Evolutionary conservation across 176 grass and related monocot species (phyloP), one percentile per base, ranked within the genome.

Genomic region (Eleusine indica): DNA sequence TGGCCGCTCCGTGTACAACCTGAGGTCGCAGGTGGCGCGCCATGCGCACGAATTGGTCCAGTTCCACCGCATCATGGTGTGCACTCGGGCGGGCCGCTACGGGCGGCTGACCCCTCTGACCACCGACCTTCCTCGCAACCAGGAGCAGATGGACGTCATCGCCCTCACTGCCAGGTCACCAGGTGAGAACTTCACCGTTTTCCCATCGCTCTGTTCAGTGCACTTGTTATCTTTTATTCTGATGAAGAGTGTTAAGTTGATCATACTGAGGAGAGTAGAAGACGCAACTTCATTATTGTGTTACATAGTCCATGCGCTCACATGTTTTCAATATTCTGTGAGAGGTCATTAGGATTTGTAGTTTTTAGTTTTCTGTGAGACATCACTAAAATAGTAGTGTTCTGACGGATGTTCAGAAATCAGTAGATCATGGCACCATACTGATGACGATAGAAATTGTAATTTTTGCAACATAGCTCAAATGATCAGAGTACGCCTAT

Each of bases 101-200:
- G 86, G 80, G 28, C 75, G 57, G 74, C 44, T 46, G 17, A 88
- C 66, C 18, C 86, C 86, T 72, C 80, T 88, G 22, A 22, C 51
- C 66, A 63, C 30, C 17, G 53, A 87, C 73, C 72, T 87, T 44
- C 85, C 71, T 68, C 29, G 16, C 51, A 15, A 22, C 32, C 16
- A 7, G 3, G 6, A 15, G 15, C 2, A 15, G 9, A 51, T 82
- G 52, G 42, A 28, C 18, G 30, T 87, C 46, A 7, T 77, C 56
- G 52, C 14, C 76, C 9, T 65, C 60, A 32, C 8, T n/a, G 29
- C 14, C 46, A 29, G 18, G 19, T 4, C 63, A 68, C 63, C 77
- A 80, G 63, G 77, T 80, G 29, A 80, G 63, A n/a, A 51, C 29
- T 39, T 38, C 51, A 60, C 63, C 4, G 46, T 68, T 68, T 68